These are phyloP conservation scores for Phytophthora sojae DNA, from an alignment of 352 stramenopile species.

Conservation along the genomic window DNA sequence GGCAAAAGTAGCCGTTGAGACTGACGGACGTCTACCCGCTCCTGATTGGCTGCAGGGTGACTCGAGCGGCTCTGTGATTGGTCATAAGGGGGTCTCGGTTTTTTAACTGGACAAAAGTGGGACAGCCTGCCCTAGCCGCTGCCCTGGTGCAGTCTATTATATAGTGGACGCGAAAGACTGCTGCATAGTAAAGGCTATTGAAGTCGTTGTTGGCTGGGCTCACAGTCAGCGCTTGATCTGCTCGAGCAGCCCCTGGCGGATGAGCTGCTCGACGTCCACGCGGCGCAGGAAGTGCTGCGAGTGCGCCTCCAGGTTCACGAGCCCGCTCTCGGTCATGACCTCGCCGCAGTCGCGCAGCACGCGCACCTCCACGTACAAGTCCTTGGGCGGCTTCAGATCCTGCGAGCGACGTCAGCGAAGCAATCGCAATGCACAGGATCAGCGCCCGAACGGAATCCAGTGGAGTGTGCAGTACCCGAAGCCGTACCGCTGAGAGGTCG, in stretches of 20 bases:
- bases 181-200: constrained; percentile 16
- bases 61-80: constrained; percentile 22
- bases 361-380: constrained; percentile 92
- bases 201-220: constrained; percentile 4
- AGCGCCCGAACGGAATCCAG: neutral
- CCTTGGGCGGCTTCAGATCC: constrained; percentile 90
- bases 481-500: constrained; percentile 78
- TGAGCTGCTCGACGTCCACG: constrained; percentile 87
- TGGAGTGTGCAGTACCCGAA: neutral
- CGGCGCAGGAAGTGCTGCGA: constrained; percentile 91
- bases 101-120: constrained; percentile 8
- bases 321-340: constrained; percentile 91
- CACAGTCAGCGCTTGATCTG: constrained; percentile 71
- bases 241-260: constrained; percentile 85
- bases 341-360: constrained; percentile 90
- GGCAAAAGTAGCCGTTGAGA: neutral
- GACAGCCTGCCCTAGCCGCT: constrained; percentile 6
- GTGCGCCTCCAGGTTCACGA: constrained; percentile 88
- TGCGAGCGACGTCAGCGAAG: constrained; percentile 29
- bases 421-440: neutral
- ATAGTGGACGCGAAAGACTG: constrained; percentile 33
- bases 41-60: constrained; percentile 28
- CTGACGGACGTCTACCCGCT: constrained; percentile 16
- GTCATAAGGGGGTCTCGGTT: constrained; percentile 7
- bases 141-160: neutral